Conservation (phyloP, 805 yeast species). For the Brettanomyces anomalus region DNA sequence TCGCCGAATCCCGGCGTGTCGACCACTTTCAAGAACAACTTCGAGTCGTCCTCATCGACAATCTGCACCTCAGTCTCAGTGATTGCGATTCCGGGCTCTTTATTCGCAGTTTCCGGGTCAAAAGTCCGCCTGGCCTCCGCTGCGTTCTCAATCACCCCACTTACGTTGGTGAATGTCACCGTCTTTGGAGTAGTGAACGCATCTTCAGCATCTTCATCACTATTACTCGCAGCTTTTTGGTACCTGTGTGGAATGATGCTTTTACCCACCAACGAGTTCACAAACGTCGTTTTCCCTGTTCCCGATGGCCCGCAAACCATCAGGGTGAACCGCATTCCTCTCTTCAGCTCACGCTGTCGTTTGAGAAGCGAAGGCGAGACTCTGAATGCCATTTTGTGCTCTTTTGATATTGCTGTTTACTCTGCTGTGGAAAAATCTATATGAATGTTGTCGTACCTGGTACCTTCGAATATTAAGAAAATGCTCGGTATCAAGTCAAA, state of each 20-base stretch:
- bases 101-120: conserved; percentile 48
- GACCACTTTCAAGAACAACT: conserved; percentile 42
- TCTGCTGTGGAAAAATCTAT: background rate
- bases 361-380: conserved; percentile 27
- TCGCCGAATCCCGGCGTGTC: conserved; percentile 60
- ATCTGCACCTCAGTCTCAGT: conserved; percentile 58
- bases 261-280: conserved; percentile 58
- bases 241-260: conserved; percentile 53
- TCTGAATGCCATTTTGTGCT: conserved; percentile 6
- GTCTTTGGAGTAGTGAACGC: conserved; percentile 32
- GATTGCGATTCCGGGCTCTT: conserved; percentile 70
- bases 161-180: conserved; percentile 50
- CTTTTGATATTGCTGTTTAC: too few species aligned
- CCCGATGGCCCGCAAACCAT: conserved; percentile 70
- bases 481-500: too few species aligned
- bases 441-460: too few species aligned
- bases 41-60: conserved; percentile 50
- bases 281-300: conserved; percentile 69
- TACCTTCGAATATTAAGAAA: too few species aligned
- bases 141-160: conserved; percentile 46
- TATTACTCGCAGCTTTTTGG: conserved; percentile 17
- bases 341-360: conserved; percentile 58
- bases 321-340: conserved; percentile 66
- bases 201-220: conserved; percentile 19
- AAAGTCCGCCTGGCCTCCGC: conserved; percentile 50